Conservation (phyloP, 108 stramenopile species). For the Aurantiochytrium sp. region DNA sequence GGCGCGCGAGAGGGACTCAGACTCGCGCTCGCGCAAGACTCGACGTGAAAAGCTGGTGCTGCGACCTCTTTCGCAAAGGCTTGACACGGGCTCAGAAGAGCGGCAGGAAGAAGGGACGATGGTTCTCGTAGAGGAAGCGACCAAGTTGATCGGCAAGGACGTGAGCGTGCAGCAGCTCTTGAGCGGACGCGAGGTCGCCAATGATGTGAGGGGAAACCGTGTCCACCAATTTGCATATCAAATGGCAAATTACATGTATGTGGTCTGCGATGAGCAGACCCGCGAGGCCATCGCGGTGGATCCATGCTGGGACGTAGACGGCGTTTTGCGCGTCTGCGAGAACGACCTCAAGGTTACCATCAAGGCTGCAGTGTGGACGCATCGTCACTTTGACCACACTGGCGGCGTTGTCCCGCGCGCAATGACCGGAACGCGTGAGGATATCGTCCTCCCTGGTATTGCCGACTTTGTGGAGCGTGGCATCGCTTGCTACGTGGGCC, state of each 20-base stretch:
- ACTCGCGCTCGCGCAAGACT: no score
- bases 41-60: no score
- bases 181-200: not conserved
- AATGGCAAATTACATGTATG: constrained; percentile 15
- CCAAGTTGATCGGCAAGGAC: not conserved
- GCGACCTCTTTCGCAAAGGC: no score
- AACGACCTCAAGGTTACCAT: not conserved
- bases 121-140: not conserved
- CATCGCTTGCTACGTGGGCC: not conserved
- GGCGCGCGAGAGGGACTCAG: no score
- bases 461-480: not conserved
- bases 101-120: not conserved
- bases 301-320: not conserved
- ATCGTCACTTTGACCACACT: constrained; percentile 7
- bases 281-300: not conserved
- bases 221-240: not conserved
- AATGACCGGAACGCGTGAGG: not conserved
- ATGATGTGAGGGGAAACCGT: not conserved
- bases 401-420: not conserved
- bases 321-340: not conserved
- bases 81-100: no score
- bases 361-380: not conserved
- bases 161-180: not conserved
- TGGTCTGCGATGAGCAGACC: not conserved
- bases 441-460: not conserved